Evolutionary conservation across 2,329 filamentous ascomycete genomes (phyloP).

Genomic region (Aaosphaeria arxii): DNA sequence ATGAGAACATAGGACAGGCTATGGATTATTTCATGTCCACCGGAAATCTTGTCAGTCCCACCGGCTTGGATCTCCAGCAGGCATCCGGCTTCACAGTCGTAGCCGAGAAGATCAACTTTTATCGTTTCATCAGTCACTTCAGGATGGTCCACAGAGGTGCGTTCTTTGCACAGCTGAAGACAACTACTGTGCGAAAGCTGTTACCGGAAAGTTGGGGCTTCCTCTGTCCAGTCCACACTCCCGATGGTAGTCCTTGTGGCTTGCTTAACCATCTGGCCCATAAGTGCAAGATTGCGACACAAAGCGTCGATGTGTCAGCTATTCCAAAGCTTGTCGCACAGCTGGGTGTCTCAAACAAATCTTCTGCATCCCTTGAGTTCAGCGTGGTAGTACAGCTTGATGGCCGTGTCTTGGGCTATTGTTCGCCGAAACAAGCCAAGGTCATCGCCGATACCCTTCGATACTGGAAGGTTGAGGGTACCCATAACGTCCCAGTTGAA

Average conservation of each 20-base stretch:
- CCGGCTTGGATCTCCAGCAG: slow-evolving; percentile 91
- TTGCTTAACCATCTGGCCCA: slow-evolving; percentile 93
- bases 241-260: slow-evolving; percentile 92
- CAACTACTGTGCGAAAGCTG: slow-evolving; percentile 92
- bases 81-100: slow-evolving; percentile 93
- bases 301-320: slow-evolving; percentile 68
- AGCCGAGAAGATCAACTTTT: slow-evolving; percentile 98
- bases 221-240: slow-evolving; percentile 94
- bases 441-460: slow-evolving; percentile 82
- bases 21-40: slow-evolving; percentile 96
- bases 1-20: slow-evolving; percentile 82
- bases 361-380: slow-evolving; percentile 76
- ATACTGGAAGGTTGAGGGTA: slow-evolving; percentile 92
- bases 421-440: slow-evolving; percentile 76
- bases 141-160: slow-evolving; percentile 98
- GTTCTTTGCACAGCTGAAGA: slow-evolving; percentile 97
- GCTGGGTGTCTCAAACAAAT: slow-evolving; percentile 73
- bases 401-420: slow-evolving; percentile 86
- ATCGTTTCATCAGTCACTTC: slow-evolving; percentile 98
- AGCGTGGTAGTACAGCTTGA: slow-evolving; percentile 89
- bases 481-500: slow-evolving; percentile 73
- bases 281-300: slow-evolving; percentile 86
- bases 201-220: slow-evolving; percentile 98
- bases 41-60: slow-evolving; percentile 86
- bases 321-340: slow-evolving; percentile 72